A percentile compares a stretch with the other conserved stretches of the same genome.
Evolutionary conservation across 2,329 filamentous ascomycete species (phyloP).

Genomic region (Thielaviopsis cerberus): DNA sequence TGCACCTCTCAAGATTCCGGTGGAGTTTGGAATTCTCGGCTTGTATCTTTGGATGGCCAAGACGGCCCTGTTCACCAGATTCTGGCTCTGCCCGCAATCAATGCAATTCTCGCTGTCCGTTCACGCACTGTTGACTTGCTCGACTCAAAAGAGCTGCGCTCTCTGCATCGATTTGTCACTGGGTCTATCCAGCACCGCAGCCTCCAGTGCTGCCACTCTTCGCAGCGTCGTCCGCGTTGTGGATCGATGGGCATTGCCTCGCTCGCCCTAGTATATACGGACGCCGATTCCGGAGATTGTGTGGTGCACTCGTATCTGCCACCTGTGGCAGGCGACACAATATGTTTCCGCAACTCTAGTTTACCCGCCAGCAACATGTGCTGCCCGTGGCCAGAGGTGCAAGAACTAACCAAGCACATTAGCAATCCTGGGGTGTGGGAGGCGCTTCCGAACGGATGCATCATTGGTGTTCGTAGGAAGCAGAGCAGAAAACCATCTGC

Average conservation of each 20-base stretch:
- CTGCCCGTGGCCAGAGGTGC: constrained; percentile 33
- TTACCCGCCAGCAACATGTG: constrained; percentile 24
- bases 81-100: constrained; percentile 37
- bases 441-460: constrained; percentile 36
- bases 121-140: constrained; percentile 39
- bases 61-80: constrained; percentile 27
- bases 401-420: constrained; percentile 33
- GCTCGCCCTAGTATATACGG: constrained; percentile 46
- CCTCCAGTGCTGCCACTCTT: constrained; percentile 40
- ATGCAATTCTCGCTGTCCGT: constrained; percentile 42
- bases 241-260: constrained; percentile 38
- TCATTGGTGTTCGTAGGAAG: constrained; percentile 43
- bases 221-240: constrained; percentile 31
- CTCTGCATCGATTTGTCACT: constrained; percentile 44
- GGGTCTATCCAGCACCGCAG: constrained; percentile 39
- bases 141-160: constrained; percentile 23
- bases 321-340: constrained; percentile 31
- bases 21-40: constrained; percentile 30
- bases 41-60: constrained; percentile 22
- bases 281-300: constrained; percentile 39
- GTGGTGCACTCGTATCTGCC: constrained; percentile 46
- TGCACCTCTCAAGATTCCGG: background rate
- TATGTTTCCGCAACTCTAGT: constrained; percentile 35
- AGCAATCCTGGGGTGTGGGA: constrained; percentile 49
- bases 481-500: constrained; percentile 13